phyloP scores from a whole-genome alignment of 2,329 filamentous ascomycete genomes.

The Exophiala sideris region DNA sequence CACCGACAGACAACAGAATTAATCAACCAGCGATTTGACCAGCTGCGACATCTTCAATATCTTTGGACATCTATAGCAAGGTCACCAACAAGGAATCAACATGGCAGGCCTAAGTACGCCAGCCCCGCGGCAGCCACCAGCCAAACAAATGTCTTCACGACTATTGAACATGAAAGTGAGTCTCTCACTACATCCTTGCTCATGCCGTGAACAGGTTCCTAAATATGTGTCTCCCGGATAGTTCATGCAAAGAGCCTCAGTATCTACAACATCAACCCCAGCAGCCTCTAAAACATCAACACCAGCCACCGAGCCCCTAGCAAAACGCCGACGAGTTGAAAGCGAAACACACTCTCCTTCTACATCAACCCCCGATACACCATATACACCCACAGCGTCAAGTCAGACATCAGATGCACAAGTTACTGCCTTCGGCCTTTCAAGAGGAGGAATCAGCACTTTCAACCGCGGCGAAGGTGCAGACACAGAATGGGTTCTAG shows the following conservation, averaged over 20 bases:
- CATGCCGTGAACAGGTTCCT: background rate
- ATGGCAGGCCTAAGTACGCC: constrained; percentile 22
- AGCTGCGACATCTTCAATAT: background rate
- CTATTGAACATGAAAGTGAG: constrained; percentile 30
- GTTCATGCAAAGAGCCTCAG: constrained; percentile 29
- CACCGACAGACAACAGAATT: too few species aligned
- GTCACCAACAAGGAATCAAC: background rate
- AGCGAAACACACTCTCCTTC: constrained; percentile 8
- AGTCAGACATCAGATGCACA: constrained; percentile 2
- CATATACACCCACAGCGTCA: constrained; percentile 2
- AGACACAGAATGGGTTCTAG: constrained; percentile 29
- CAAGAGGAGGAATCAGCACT: constrained; percentile 18
- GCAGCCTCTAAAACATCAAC: constrained; percentile 9
- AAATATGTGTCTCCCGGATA: constrained; percentile 3
- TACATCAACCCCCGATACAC: constrained; percentile 12
- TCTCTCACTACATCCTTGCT: background rate
- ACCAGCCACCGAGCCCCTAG: constrained; percentile 17
- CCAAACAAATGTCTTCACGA: constrained; percentile 28
- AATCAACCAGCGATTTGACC: background rate
- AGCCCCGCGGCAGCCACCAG: constrained; percentile 8
- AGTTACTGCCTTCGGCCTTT: background rate
- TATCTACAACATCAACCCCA: constrained; percentile 12
- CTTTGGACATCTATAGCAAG: background rate
- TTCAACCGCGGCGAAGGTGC: constrained; percentile 15
- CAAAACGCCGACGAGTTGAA: constrained; percentile 23